These are phyloP conservation scores for Chlamydomonas schloesseri DNA, from an alignment of 139 green algal genomes.

Conservation along the genomic window DNA sequence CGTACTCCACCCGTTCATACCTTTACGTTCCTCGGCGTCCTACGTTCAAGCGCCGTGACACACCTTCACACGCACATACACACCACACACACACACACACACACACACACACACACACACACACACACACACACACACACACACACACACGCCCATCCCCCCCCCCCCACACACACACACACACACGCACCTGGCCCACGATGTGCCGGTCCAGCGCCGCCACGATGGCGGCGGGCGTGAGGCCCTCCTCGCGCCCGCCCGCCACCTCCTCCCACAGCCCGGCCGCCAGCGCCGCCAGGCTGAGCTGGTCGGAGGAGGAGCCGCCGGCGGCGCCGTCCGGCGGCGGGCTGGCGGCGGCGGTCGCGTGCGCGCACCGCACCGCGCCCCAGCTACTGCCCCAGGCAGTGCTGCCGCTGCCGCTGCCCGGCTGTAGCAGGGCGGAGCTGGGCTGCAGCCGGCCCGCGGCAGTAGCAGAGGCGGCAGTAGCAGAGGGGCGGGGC, in stretches of 20 bases:
- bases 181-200: constrained; percentile 69
- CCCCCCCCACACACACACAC: too few relatives aligned
- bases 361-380: neutral
- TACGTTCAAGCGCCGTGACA: too few relatives aligned
- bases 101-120: neutral
- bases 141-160: constrained; percentile 33
- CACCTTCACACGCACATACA: too few relatives aligned
- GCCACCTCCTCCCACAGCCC: constrained; percentile 14
- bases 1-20: too few relatives aligned
- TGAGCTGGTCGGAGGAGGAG: neutral
- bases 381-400: too few relatives aligned
- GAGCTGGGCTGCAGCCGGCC: too few relatives aligned
- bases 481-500: neutral
- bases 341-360: constrained; percentile 13
- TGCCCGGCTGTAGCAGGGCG: neutral
- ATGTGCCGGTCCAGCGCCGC: constrained; percentile 87
- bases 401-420: too few relatives aligned
- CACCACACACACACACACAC: neutral
- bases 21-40: too few relatives aligned
- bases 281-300: constrained; percentile 10
- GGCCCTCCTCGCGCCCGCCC: neutral
- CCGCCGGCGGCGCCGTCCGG: neutral
- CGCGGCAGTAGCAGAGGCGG: too few relatives aligned
- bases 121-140: neutral
- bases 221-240: constrained; percentile 57